Evolutionary conservation across 768 basidiomycete genomes (phyloP), one percentile per base, ranked within the genome.

Genomic region (Boletus coccyginus): DNA sequence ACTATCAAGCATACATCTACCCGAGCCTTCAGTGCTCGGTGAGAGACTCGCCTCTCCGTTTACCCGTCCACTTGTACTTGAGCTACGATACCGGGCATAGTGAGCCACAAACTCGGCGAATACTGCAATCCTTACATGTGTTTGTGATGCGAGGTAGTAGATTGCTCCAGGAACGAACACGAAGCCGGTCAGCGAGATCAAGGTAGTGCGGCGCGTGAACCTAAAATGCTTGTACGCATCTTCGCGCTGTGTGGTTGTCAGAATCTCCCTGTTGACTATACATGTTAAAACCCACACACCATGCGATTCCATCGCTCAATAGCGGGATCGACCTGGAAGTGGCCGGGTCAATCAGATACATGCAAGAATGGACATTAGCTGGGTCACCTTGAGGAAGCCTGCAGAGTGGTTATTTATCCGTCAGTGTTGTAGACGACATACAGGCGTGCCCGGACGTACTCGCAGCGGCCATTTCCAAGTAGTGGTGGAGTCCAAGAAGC

Each of bases 221-320:
- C 82, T 82, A 72, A 94, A 96, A 66, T 85, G 79, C 67, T 87
- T 77, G 73, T 93, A 92, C n/a, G 84, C 89, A 59, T 85, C 80
- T 70, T 94, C 92, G 41, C 93, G 86, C 92, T 94, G 56, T 45
- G 40, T 2, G 19, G 3, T 29, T 35, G 44, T 46, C 36, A 52
- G 35, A 59, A 36, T n/a, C 36, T 17, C 10, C 13, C 31, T 44
- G 42, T 21, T 7, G 46, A 35, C 29, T 44, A n/a, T 55, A 39
- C 50, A 19, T 48, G 35, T 41, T 40, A 7, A 52, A 51, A 58
- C 67, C n/a, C n/a, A 64, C 67, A 32, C 50, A 85, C 85, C 85
- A 86, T 85, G 29, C 66, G 65, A 53, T 77, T 77, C 83, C 83
- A 87, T 75, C 80, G 73, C 77, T 85, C 81, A 60, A 85, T 75